Percentiles rank a stretch among this genome's conserved stretches.
Evolutionary conservation across 768 basidiomycete species (phyloP).

Genomic region (Kwoniella shandongensis): DNA sequence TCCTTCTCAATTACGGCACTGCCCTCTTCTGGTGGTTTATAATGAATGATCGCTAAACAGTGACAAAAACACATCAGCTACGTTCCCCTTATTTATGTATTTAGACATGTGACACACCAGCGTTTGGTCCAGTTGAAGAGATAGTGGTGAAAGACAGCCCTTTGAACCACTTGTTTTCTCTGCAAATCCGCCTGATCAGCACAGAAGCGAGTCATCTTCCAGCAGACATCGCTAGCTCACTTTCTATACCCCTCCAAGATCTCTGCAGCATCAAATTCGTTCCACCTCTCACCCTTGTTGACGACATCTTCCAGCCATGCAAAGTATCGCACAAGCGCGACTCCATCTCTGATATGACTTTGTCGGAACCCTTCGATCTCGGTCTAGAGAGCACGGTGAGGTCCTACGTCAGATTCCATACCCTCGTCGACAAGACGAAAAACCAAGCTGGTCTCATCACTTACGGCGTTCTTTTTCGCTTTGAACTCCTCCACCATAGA

Average conservation of each 20-base stretch:
- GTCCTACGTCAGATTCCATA: no score
- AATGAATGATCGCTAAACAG: constrained; percentile 89
- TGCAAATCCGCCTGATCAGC: constrained; percentile 43
- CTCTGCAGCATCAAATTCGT: constrained; percentile 77
- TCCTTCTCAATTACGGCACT: constrained; percentile 67
- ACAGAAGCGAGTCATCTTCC: neutral
- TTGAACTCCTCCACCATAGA: constrained; percentile 71
- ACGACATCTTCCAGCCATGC: constrained; percentile 90
- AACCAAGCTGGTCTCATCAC: neutral
- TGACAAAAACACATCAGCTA: no score
- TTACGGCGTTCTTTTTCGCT: constrained; percentile 54
- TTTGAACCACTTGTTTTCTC: constrained; percentile 74
- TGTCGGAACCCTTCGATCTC: constrained; percentile 89
- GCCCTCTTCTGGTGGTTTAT: constrained; percentile 71
- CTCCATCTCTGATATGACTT: constrained; percentile 84
- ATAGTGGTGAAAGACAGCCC: constrained; percentile 91
- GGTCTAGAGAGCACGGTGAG: constrained; percentile 55
- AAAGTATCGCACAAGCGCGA: constrained; percentile 80
- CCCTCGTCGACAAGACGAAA: no score
- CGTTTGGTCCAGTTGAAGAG: constrained; percentile 88
- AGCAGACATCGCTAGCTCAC: constrained; percentile 57
- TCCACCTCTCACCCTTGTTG: constrained; percentile 61
- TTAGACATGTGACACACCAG: constrained; percentile 59
- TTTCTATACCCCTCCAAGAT: constrained; percentile 76
- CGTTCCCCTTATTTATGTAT: neutral